Base-by-base conservation (phyloP, 176 grass and related monocot genomes). In the Musa itinerans region DNA sequence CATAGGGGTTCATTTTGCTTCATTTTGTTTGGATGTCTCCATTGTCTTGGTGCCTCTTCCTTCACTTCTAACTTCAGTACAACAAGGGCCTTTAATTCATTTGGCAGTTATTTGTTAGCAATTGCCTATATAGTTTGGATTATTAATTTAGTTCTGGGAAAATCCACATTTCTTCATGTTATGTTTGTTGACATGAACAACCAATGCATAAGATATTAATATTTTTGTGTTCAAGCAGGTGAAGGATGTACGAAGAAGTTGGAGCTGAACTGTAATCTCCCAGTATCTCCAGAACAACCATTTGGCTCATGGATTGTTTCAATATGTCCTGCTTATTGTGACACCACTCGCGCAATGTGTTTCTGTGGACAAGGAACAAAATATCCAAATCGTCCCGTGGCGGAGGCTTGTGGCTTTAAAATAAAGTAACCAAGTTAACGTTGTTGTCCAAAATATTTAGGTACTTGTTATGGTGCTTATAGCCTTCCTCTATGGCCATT, bases 401-500 rank as follows among this genome's bases (percentile, higher is more conserved):
- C 94, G 62, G 94, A 93, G 78, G 80, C 85, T 85, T 98, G 94
- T 64, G 90, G 94, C 27, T 98, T 93, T 85, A 86, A 85, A 88
- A 89, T 83, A 78, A 98, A 87, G 94, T 98, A 89, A 86, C 51
- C 50, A 6, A 52, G 13, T 74, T 49, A 27, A 72, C 50, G 66
- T n/a, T 9, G 13, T 14, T 74, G 16, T 80, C 14, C 34, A 66
- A 15, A 29, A 66, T 78, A 9, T 23, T 74, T 10, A 77, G 1
- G 8, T 58, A 20, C 4, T 69, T 78, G 22, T 80, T 69, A 11
- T 80, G 78, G 26, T 74, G 29, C 63, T 80, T 29, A 81, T 78
- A 56, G 76, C 21, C 85, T 2, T 84, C 55, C 63, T 76, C 19
- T 78, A 76, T 43, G 74, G 85, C 43, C 69, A 76, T 73, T 23